These are phyloP conservation scores for Rhododendron kiyosumense DNA, from an alignment of 148 eudicot species.

Conservation along the genomic window DNA sequence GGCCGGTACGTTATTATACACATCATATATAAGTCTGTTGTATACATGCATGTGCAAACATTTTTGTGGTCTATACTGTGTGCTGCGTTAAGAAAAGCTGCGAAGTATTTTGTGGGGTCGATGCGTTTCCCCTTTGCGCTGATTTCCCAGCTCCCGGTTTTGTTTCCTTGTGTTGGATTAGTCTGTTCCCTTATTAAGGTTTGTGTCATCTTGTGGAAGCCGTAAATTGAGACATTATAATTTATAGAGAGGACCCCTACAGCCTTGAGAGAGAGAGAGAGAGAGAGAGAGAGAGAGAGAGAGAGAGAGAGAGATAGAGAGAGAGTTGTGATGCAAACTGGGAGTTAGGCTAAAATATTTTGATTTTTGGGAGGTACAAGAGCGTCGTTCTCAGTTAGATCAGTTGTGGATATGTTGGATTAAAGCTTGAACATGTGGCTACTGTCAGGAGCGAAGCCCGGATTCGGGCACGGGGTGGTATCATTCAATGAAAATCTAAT, in stretches of 20 bases:
- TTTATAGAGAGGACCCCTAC: no score
- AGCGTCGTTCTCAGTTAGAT: no score
- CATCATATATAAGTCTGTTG: no score
- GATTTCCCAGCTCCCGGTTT: conserved; percentile 10
- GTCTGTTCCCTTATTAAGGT: conserved; percentile 17
- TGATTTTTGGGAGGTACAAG: no score
- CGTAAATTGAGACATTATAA: no score
- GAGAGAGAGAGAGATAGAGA: background rate
- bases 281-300: background rate
- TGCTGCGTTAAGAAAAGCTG: conserved; percentile 9
- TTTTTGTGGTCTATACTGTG: conserved; percentile 12
- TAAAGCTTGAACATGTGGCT: no score
- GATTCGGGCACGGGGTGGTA: no score
- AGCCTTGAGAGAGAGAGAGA: background rate
- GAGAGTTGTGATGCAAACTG: background rate
- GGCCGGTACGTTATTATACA: background rate
- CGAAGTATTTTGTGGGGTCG: background rate
- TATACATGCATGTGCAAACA: no score
- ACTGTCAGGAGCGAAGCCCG: no score
- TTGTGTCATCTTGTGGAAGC: conserved; percentile 21
- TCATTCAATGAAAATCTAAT: no score
- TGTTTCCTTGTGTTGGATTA: conserved; percentile 9
- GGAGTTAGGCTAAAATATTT: no score
- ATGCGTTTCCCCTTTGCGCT: conserved; percentile 15
- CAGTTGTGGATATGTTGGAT: no score